phyloP scores from a whole-genome alignment of 768 basidiomycete genomes.

The Lanmaoa rubissima region DNA sequence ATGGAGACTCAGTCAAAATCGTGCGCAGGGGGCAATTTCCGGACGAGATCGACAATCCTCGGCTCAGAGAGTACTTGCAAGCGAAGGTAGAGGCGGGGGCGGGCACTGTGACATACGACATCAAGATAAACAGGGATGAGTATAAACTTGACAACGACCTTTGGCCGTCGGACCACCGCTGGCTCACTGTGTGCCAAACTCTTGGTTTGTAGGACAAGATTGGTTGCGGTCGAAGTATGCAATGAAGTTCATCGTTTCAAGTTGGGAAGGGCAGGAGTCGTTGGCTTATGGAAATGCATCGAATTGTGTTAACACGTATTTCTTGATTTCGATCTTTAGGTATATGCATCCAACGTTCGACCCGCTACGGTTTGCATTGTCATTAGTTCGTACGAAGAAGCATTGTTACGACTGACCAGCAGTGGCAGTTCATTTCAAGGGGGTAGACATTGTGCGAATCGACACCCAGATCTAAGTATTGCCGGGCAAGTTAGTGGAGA shows the following conservation, averaged over 20 bases:
- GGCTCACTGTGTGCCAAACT: conserved; percentile 21
- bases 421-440: background rate
- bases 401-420: background rate
- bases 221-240: background rate
- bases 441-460: background rate
- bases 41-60: conserved; percentile 6
- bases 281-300: background rate
- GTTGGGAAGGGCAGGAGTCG: background rate
- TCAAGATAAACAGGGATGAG: conserved; percentile 13
- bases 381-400: background rate
- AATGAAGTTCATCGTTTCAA: background rate
- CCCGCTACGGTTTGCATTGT: background rate
- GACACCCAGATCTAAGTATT: background rate
- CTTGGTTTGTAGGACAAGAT: conserved; percentile 16
- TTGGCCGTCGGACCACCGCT: conserved; percentile 22
- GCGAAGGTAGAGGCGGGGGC: conserved; percentile 10
- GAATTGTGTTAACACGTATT: background rate
- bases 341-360: background rate
- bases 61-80: conserved; percentile 14
- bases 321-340: background rate
- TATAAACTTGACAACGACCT: conserved; percentile 25
- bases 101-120: conserved; percentile 7
- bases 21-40: conserved; percentile 3
- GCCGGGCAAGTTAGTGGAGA: background rate
- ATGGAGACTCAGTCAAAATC: conserved; percentile 9